Evolutionary conservation across 208 protist species (phyloP).

Genomic region (Tritrichomonas foetus): DNA sequence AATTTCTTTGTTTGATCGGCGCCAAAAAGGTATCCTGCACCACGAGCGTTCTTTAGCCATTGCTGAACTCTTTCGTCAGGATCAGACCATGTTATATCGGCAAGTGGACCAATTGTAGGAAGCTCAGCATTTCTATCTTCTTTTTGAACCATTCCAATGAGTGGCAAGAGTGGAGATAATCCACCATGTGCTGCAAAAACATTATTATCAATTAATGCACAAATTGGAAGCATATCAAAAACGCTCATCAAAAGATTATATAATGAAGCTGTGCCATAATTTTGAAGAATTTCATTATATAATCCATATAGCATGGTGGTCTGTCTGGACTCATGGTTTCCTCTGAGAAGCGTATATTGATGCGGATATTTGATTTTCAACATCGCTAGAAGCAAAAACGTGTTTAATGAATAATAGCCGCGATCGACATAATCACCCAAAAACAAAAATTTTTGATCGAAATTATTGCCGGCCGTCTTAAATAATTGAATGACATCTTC

Average conservation of each 20-base stretch:
- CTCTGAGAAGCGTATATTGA: conserved; percentile 73
- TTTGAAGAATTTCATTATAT: conserved; percentile 73
- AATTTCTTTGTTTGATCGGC: conserved; percentile 69
- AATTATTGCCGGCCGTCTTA: background rate
- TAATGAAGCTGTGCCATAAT: conserved; percentile 73
- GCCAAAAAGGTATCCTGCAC: conserved; percentile 98
- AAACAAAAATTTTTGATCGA: background rate
- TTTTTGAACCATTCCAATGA: background rate
- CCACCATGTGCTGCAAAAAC: background rate
- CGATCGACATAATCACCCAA: background rate
- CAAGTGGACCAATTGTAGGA: background rate
- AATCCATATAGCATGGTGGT: conserved; percentile 83
- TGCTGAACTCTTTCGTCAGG: conserved; percentile 66
- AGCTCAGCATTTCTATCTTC: background rate
- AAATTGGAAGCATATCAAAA: conserved; percentile 73
- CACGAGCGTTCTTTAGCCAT: conserved; percentile 89
- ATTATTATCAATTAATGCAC: conserved; percentile 59
- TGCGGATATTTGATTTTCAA: conserved; percentile 63
- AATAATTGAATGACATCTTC: no score
- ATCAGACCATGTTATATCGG: background rate
- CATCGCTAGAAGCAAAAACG: background rate
- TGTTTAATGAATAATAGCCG: background rate
- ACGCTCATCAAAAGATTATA: conserved; percentile 73
- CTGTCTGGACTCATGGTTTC: conserved; percentile 81
- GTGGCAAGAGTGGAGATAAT: background rate